Base-by-base conservation (phyloP, 176 grass and related monocot species). In the Microstegium vimineum region DNA sequence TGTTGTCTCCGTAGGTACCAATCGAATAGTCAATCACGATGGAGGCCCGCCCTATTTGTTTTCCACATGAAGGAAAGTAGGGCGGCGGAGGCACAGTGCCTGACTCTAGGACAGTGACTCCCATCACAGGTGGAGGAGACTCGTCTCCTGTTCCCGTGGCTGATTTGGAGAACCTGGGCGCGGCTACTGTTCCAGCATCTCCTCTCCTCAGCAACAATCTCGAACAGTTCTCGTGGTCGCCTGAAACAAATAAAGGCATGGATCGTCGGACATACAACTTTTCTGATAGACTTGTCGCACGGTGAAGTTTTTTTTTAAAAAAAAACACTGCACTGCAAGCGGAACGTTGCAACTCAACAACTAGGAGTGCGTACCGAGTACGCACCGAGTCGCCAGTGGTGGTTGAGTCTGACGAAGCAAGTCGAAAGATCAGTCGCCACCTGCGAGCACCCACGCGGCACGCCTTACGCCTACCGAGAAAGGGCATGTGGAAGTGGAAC, bases 141-240 rank as follows among this genome's bases (percentile, higher is more conserved):
- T 65, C 51, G 47, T n/a, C n/a, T 38, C 33, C 16, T 43, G 37
- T 71, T 71, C 13, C n/a, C 12, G 37, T n/a, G 10, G 8, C 61
- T 5, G 67, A 46, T 79, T 73, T 60, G 28, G 67, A 46, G 67
- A 45, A 43, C 3, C 51, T 17, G 66, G 13, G 60, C n/a, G n/a
- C n/a, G n/a, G n/a, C 37, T 74, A 40, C 87, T 75, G 81, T 73
- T 66, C 26, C 33, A 26, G 22, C 22, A 10, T 38, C n/a, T n/a
- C n/a, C n/a, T n/a, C n/a, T 54, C 26, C 12, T 26, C 56, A 12
- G n/a, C 52, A 11, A 72, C 83, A 43, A 82, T 11, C 57, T 41
- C 35, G 5, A 22, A 27, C 73, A 23, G 59, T 41, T 25, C 40
- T 33, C 30, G 13, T 54, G 62, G 26, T 45, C 7, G 17, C 13